Base-by-base conservation (phyloP, 768 basidiomycete species). In the Peribolospora baueri region DNA sequence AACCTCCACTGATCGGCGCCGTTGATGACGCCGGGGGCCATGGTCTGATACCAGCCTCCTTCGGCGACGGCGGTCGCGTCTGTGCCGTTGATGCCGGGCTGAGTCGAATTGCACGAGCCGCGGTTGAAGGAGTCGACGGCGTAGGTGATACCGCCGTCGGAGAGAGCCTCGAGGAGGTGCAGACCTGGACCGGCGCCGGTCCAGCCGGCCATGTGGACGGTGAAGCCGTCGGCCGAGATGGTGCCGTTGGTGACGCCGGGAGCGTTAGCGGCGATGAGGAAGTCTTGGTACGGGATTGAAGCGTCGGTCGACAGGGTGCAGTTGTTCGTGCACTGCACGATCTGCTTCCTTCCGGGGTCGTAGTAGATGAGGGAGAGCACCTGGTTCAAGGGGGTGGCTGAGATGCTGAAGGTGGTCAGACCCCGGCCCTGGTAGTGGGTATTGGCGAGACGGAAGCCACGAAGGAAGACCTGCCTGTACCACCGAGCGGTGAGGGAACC, bases 101-200 rank as follows among this genome's bases (percentile, higher is more conserved):
- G 25, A 25, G 25, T 25, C 25, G 25, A 25, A 25, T 25, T 25
- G 25, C 25, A 25, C 25, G 25, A 25, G 25, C 25, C 25, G 25
- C 25, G 42, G 54, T 62, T 64, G 36, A 50, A 36, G 5, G 55
- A 45, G 47, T 55, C 56, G 50, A 52, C 55, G 13, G 61, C 60
- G 42, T 57, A 62, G 1, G 54, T 52, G n/a, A 48, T 63, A 59
- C 60, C 55, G 57, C 91, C 93, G 13, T 84, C 80, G 3, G 86
- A 88, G 14, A 98, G 76, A 11, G 97, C 71, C 63, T 97, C 86
- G n/a, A 97, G 65, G 52, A 93, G 72, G 65, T 91, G 87, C 42
- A 98, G 69, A 47, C 90, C 93, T 3, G 84, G 76, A 6, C 78
- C 76, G 7, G 71, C 67, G 43, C 88, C 91, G 48, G 70, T 74